phyloP scores from a whole-genome alignment of 1,139 yeast genomes.

The Pichia sp. region DNA sequence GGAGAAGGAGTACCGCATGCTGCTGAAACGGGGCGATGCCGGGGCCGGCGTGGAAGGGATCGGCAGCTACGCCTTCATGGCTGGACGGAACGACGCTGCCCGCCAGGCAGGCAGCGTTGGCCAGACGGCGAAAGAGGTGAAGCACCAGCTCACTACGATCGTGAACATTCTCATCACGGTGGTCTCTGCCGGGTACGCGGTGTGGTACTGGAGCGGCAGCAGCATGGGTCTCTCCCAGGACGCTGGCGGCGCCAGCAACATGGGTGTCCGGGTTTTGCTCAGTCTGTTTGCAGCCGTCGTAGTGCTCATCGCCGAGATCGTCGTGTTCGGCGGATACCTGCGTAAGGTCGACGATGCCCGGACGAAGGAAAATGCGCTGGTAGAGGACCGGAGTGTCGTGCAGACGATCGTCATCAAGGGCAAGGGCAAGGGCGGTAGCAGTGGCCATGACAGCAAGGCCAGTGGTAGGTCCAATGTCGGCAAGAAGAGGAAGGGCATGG shows the following conservation, averaged over 20 bases:
- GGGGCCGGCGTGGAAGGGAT: slow-evolving; percentile 23
- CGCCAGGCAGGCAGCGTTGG: slow-evolving; percentile 4
- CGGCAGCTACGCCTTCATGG: slow-evolving; percentile 17
- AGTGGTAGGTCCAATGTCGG: too few species aligned
- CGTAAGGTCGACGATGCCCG: slow-evolving; percentile 70
- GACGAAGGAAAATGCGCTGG: slow-evolving; percentile 47
- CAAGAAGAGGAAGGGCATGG: too few species aligned
- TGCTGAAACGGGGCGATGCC: slow-evolving; percentile 20
- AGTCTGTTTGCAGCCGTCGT: slow-evolving; percentile 68
- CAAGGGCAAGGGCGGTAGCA: background rate
- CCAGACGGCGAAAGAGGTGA: slow-evolving; percentile 54
- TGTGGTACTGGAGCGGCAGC: slow-evolving; percentile 87
- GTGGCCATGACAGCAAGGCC: too few species aligned
- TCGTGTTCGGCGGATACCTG: slow-evolving; percentile 77
- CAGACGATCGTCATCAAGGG: slow-evolving; percentile 29
- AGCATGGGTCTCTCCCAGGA: slow-evolving; percentile 43
- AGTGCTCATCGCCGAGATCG: slow-evolving; percentile 84
- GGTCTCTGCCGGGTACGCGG: slow-evolving; percentile 77
- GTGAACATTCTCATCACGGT: slow-evolving; percentile 76
- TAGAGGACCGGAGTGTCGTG: slow-evolving; percentile 57
- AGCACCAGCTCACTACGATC: slow-evolving; percentile 78
- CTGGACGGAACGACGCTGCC: slow-evolving; percentile 20
- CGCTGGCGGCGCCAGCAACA: slow-evolving; percentile 21
- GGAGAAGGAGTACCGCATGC: slow-evolving; percentile 62
- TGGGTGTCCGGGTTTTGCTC: slow-evolving; percentile 59